Evolutionary conservation across 345 rosid species (phyloP), one percentile per base, ranked within the genome.

Genomic region (Eucalyptus rudis): DNA sequence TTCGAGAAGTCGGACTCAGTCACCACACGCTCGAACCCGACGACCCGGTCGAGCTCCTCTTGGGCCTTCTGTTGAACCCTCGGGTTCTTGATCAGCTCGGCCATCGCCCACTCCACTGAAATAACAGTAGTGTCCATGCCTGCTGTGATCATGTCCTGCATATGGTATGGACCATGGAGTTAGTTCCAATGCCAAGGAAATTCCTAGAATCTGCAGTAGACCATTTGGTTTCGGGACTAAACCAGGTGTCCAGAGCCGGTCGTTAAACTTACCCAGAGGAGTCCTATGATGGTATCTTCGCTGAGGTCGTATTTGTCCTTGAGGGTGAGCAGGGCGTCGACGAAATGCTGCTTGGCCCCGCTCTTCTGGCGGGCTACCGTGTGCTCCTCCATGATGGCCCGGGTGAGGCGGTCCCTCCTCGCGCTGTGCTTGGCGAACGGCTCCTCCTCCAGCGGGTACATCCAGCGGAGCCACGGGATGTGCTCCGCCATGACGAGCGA

Each of bases 391-490:
- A 98, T 96, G 90, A 97, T 96, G 59, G 93, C 94, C 90, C 96
- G 91, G 1, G 97, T 97, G 87, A 98, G 97, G 13, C 92, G 88
- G 86, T 98, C 99, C 36, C 98, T 92, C 12, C 96, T 93, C 22
- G 95, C 98, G 0, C 94, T 94, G 8, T 98, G 98, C 93, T 95
- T 92, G 19, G 98, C 95, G 15, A 96, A 94, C 5, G 95, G 91
- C 87, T 93, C 96, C 90, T 97, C 98, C 87, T 98, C 98, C 12
- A 97, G 89, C 0, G 99, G 99, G 90, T 94, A 97, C 95, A 97
- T 93, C 99, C 99, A 96, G 13, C 97, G 94, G 51, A 97, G 99
- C 99, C 98, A 98, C 95, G 96, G 96, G 86, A 98, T 96, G 91
- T 96, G 97, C 91, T 98, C 99, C 5, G 97, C 94, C 93, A 96